Conservation (phyloP, 768 basidiomycete genomes). For the Collybia mongolica region DNA sequence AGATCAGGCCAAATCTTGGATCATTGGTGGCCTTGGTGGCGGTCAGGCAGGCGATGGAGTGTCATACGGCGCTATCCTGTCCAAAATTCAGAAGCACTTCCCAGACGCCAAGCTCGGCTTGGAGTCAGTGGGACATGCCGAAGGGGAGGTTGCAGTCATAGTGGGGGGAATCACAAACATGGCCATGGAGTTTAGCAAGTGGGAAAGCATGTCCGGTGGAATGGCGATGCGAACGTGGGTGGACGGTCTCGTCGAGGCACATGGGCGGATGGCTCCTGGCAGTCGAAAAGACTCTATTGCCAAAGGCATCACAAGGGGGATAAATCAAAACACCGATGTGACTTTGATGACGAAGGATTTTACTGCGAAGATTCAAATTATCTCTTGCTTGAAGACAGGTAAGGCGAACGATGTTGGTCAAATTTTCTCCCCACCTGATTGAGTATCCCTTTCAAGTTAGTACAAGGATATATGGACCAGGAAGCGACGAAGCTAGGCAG, state of each 20-base stretch:
- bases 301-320: constrained; percentile 48
- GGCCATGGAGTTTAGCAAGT: constrained; percentile 53
- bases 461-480: constrained; percentile 42
- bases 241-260: constrained; percentile 43
- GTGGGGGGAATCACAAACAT: constrained; percentile 55
- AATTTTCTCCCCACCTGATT: constrained; percentile 4
- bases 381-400: constrained; percentile 52
- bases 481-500: constrained; percentile 48
- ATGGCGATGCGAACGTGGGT: constrained; percentile 59
- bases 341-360: constrained; percentile 53
- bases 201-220: constrained; percentile 54
- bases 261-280: constrained; percentile 28
- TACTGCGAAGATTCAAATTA: constrained; percentile 52
- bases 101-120: constrained; percentile 42
- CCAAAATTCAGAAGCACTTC: constrained; percentile 49
- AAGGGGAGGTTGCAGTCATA: constrained; percentile 46
- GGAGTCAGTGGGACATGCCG: constrained; percentile 44
- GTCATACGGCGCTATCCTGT: constrained; percentile 43
- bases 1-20: constrained; percentile 47
- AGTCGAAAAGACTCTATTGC: constrained; percentile 40
- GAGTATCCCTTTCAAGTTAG: constrained; percentile 37
- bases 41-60: constrained; percentile 56
- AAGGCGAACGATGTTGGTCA: constrained; percentile 17
- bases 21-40: constrained; percentile 31
- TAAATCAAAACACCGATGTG: constrained; percentile 49